phyloP scores from a whole-genome alignment of 257 asterid species.

The Solanum etuberosum region DNA sequence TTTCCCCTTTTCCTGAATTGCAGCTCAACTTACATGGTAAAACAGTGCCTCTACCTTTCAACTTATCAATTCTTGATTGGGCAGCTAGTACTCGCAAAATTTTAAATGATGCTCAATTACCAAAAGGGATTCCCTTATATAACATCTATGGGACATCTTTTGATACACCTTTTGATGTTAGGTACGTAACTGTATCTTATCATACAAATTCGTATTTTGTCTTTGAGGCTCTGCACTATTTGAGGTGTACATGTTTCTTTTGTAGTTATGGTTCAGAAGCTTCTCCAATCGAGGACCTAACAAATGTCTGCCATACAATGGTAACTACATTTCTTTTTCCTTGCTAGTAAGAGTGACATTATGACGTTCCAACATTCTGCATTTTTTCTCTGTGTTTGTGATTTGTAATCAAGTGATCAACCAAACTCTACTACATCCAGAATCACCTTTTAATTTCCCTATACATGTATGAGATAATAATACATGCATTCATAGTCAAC shows the following conservation, averaged over 20 bases:
- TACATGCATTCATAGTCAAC: not conserved
- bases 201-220: not conserved
- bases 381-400: not conserved
- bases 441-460: not conserved
- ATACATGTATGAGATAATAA: not conserved
- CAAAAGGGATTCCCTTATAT: conserved; percentile 61
- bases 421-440: not conserved
- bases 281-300: conserved; percentile 54
- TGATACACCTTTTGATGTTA: conserved; percentile 82
- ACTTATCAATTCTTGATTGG: conserved; percentile 52
- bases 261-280: conserved; percentile 83
- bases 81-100: conserved; percentile 65
- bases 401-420: not conserved
- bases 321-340: conserved; percentile 23
- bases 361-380: not conserved
- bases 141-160: conserved; percentile 73
- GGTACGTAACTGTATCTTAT: conserved; percentile 34
- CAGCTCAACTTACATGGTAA: conserved; percentile 64
- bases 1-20: not conserved
- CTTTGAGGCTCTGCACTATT: not conserved
- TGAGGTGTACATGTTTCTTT: not conserved
- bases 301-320: conserved; percentile 63
- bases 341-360: not conserved
- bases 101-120: conserved; percentile 45
- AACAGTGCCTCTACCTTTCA: conserved; percentile 62